Evolutionary conservation across 768 basidiomycete genomes (phyloP).

Genomic region (Mycena chlorophos): DNA sequence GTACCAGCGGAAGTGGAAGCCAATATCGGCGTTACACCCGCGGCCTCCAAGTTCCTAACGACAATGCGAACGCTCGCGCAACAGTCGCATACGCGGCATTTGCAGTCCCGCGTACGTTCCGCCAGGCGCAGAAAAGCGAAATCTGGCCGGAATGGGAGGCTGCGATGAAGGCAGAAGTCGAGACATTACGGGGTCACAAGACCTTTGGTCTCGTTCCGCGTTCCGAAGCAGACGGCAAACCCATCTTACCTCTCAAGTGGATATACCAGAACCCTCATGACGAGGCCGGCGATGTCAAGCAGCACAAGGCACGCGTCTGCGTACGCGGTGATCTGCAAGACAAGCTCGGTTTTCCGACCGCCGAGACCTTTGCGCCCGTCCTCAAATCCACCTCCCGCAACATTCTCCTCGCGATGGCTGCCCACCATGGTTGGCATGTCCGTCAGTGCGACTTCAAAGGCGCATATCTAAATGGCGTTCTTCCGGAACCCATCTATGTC

Average conservation of each 20-base stretch:
- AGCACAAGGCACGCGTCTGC: constrained; percentile 31
- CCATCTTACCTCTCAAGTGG: constrained; percentile 30
- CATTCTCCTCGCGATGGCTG: constrained; percentile 31
- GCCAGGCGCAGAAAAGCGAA: constrained; percentile 24
- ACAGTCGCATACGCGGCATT: constrained; percentile 2
- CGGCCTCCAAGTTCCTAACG: constrained; percentile 8
- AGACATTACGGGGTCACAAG: constrained; percentile 17
- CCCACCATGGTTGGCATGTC: constrained; percentile 27
- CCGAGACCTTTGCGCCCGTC: constrained; percentile 34
- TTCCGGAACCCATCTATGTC: constrained; percentile 36
- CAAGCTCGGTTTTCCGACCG: constrained; percentile 35
- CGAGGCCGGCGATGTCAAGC: constrained; percentile 8
- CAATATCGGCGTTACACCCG: neutral
- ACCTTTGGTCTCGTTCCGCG: constrained; percentile 30
- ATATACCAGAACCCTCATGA: constrained; percentile 28
- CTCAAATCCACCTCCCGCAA: constrained; percentile 23
- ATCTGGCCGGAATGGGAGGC: constrained; percentile 29
- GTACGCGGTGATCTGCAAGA: constrained; percentile 40
- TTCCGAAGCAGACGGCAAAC: neutral
- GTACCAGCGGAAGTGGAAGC: neutral
- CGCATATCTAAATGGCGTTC: constrained; percentile 10
- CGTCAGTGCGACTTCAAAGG: constrained; percentile 25
- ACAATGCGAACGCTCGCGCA: neutral
- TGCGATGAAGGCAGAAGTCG: constrained; percentile 25
- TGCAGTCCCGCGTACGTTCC: constrained; percentile 5